Conservation (phyloP, 2,329 filamentous ascomycete species). For the Aspergillus sp. region DNA sequence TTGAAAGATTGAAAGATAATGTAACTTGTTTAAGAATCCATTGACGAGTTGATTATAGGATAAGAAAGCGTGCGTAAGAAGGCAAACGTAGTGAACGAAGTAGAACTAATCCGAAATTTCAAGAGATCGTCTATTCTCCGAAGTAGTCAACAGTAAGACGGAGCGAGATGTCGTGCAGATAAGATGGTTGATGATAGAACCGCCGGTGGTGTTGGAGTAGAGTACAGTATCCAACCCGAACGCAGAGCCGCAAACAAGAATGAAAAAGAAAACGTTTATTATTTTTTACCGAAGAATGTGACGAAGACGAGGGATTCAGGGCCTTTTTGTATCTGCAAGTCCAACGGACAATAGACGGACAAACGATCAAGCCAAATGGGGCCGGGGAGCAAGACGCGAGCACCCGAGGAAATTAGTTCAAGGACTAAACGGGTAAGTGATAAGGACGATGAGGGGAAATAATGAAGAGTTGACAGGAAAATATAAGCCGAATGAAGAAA, state of each 20-base stretch:
- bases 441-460: background rate
- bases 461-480: background rate
- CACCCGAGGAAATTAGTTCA: background rate
- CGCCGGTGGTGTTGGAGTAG: no score
- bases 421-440: background rate
- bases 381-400: background rate
- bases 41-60: background rate
- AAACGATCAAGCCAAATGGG: background rate
- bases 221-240: no score
- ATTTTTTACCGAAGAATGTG: background rate
- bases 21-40: background rate
- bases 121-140: background rate
- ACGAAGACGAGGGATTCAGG: background rate
- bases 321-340: background rate
- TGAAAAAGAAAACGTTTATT: background rate
- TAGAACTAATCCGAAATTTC: background rate
- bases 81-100: no score
- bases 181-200: no score
- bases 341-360: background rate
- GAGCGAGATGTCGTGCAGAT: background rate
- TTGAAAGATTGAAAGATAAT: background rate
- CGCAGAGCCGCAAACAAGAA: background rate
- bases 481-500: background rate
- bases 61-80: background rate
- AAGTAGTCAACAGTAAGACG: background rate